These are phyloP conservation scores for Neocatenulostroma microsporum DNA, from an alignment of 2,329 filamentous ascomycete species.

Conservation along the genomic window DNA sequence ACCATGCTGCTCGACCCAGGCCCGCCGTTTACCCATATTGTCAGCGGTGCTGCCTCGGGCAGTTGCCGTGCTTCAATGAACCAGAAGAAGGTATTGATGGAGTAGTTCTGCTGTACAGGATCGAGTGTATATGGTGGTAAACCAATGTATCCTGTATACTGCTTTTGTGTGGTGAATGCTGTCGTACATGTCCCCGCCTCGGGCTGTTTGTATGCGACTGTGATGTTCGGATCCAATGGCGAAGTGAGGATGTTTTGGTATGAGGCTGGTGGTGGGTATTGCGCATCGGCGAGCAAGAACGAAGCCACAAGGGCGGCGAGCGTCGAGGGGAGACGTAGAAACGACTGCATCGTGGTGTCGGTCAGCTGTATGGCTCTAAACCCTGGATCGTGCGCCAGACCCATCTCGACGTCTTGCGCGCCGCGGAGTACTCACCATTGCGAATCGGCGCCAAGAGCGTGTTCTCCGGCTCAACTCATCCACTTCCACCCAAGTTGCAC, in stretches of 20 bases:
- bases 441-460: no score
- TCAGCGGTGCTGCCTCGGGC: conserved; percentile 47
- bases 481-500: no score
- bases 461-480: no score
- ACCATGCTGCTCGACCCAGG: conserved; percentile 53
- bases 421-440: no score
- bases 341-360: background rate
- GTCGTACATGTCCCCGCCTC: conserved; percentile 56
- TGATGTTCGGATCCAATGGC: conserved; percentile 55
- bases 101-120: conserved; percentile 46
- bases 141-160: conserved; percentile 63
- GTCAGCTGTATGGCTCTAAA: conserved; percentile 1
- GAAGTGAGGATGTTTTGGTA: conserved; percentile 51
- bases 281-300: conserved; percentile 24
- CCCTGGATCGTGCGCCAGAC: no score
- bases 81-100: conserved; percentile 59
- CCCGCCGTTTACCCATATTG: conserved; percentile 55
- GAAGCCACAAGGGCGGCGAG: conserved; percentile 18
- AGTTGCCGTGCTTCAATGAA: conserved; percentile 53
- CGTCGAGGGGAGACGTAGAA: conserved; percentile 20
- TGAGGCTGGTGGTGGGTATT: conserved; percentile 32
- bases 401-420: no score
- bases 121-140: conserved; percentile 43
- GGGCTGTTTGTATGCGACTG: conserved; percentile 59
- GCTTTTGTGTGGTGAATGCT: conserved; percentile 56